These are phyloP conservation scores for Phoenix dactylifera DNA, from an alignment of 176 grass and related monocot genomes.

Conservation along the genomic window DNA sequence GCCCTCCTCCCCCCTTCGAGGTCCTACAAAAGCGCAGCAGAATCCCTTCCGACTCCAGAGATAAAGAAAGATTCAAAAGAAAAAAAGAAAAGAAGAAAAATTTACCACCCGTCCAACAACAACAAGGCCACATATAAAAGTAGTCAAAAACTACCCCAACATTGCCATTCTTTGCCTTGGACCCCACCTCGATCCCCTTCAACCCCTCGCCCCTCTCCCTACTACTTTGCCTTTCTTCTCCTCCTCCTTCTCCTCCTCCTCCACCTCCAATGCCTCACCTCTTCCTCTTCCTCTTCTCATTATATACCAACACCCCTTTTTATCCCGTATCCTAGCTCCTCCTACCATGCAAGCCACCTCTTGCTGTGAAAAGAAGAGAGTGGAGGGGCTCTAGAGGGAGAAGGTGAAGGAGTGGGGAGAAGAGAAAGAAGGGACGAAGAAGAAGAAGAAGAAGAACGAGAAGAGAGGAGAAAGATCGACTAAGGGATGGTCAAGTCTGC, in stretches of 20 bases:
- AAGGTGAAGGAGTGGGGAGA: not conserved
- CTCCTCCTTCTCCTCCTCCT: not conserved
- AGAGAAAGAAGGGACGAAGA: not conserved
- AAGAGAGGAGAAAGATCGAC: not conserved
- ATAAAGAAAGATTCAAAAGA: slow-evolving; percentile 1
- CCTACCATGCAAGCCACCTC: not conserved
- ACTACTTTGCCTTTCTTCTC: not conserved
- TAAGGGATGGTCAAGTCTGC: not conserved
- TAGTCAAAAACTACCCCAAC: no score
- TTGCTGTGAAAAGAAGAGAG: not conserved
- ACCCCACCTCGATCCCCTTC: no score
- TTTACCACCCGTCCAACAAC: not conserved
- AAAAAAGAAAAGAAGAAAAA: not conserved
- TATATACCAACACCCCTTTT: not conserved
- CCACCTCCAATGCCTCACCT: not conserved
- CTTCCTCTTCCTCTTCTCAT: no score
- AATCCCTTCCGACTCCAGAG: slow-evolving; percentile 5
- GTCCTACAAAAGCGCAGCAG: slow-evolving; percentile 11
- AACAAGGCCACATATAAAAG: no score
- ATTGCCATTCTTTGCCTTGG: no score
- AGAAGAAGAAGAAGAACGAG: slow-evolving; percentile 1
- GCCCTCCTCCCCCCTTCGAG: not conserved
- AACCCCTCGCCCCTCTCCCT: no score
- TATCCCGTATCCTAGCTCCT: not conserved
- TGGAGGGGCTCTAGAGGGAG: not conserved